Evolutionary conservation across 2,329 filamentous ascomycete species (phyloP).

Genomic region (Rhynchosporium agropyri): DNA sequence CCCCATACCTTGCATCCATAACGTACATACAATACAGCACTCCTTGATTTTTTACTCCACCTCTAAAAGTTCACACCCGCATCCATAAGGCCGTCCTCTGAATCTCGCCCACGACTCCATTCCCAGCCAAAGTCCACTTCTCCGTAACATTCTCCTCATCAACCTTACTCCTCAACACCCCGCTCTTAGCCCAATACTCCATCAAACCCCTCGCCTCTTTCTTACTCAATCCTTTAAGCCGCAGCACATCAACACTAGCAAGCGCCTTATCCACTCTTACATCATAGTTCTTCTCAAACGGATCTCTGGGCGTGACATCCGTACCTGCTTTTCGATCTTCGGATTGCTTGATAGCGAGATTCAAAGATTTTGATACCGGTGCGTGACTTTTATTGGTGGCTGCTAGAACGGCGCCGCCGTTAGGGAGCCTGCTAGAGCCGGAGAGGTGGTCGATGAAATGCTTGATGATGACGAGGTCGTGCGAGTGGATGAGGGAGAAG

Average conservation of each 20-base stretch:
- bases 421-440: slow-evolving; percentile 58
- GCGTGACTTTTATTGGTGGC: slow-evolving; percentile 74
- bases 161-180: slow-evolving; percentile 71
- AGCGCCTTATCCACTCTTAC: slow-evolving; percentile 57
- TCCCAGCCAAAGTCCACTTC: slow-evolving; percentile 81
- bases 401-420: slow-evolving; percentile 79
- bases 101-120: slow-evolving; percentile 83
- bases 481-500: slow-evolving; percentile 77
- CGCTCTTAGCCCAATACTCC: slow-evolving; percentile 92
- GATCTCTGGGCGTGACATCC: slow-evolving; percentile 50
- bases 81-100: slow-evolving; percentile 63
- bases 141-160: slow-evolving; percentile 73
- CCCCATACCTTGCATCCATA: slow-evolving; percentile 7
- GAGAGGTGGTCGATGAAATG: slow-evolving; percentile 75
- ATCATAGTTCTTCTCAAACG: slow-evolving; percentile 61
- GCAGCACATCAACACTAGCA: slow-evolving; percentile 53
- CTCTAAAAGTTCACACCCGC: slow-evolving; percentile 31
- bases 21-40: slow-evolving; percentile 20
- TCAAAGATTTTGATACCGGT: slow-evolving; percentile 64
- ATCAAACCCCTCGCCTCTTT: slow-evolving; percentile 75
- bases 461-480: slow-evolving; percentile 76
- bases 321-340: slow-evolving; percentile 36
- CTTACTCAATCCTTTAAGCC: slow-evolving; percentile 70
- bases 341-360: slow-evolving; percentile 65
- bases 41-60: not conserved